phyloP scores from a whole-genome alignment of 2,329 filamentous ascomycete species.

The Didymella pomorum region DNA sequence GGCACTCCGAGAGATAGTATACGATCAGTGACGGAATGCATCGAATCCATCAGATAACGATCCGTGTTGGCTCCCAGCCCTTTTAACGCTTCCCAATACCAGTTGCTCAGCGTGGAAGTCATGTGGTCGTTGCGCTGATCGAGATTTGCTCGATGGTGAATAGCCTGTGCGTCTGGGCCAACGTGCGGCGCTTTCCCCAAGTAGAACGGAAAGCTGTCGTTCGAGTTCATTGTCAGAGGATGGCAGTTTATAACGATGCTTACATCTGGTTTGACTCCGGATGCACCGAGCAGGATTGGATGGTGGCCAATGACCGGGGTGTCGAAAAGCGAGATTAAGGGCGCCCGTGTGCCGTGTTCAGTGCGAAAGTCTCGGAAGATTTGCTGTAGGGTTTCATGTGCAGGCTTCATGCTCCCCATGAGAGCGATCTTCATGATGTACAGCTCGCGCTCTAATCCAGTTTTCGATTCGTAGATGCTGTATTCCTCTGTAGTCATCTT shows the following conservation, averaged over 20 bases:
- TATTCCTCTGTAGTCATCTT: not conserved
- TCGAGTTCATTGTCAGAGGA: slow-evolving; percentile 52
- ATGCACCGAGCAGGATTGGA: slow-evolving; percentile 42
- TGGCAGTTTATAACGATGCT: not conserved
- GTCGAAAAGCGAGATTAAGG: slow-evolving; percentile 58
- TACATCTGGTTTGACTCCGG: slow-evolving; percentile 44
- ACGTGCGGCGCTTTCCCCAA: slow-evolving; percentile 23
- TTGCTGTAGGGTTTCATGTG: slow-evolving; percentile 36
- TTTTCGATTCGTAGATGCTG: not conserved
- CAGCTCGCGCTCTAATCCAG: not conserved
- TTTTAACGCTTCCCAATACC: not conserved
- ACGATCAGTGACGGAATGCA: not conserved
- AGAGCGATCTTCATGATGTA: not conserved
- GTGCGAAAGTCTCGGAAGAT: slow-evolving; percentile 41
- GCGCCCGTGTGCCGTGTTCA: slow-evolving; percentile 40
- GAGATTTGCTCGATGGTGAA: slow-evolving; percentile 20
- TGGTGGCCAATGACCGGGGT: slow-evolving; percentile 47
- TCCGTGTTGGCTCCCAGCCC: not conserved
- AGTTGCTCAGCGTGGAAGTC: not conserved
- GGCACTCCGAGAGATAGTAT: not conserved
- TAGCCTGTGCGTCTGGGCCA: slow-evolving; percentile 8
- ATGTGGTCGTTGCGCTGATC: slow-evolving; percentile 21
- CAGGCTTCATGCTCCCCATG: not conserved
- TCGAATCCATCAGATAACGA: not conserved
- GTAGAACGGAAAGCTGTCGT: slow-evolving; percentile 27